Evolutionary conservation across 2,329 filamentous ascomycete genomes (phyloP), one percentile per base, ranked within the genome.

Genomic region (Seiridium unicorne): DNA sequence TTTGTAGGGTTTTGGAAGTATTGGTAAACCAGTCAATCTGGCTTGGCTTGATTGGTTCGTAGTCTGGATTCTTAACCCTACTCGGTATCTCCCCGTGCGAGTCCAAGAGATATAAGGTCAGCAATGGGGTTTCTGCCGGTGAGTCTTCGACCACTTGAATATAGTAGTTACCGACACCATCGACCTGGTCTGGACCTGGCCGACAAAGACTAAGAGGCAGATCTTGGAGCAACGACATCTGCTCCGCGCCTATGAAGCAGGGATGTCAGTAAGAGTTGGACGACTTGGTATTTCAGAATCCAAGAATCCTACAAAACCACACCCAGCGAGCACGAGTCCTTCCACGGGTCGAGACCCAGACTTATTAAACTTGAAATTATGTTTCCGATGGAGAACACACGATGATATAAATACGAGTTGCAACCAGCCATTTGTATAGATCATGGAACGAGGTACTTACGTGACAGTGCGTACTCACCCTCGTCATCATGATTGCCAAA

Each of bases 401-500:
- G 18, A 26, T 26, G 18, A 26, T 26, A 26, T 26, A 26, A 26
- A 26, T 26, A 26, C 18, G 18, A 26, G 18, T 26, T 26, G 18
- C 18, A 26, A 26, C 18, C 18, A 26, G 18, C 18, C 18, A 26
- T 26, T 26, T 26, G 18, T 26, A 26, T 26, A 66, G 58, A 65
- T 67, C 65, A 65, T 65, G 60, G 67, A 68, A 65, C 51, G 63
- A 68, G 53, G 60, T 62, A 73, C 74, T 75, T 57, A 76, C 74
- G 72, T 63, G 71, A 71, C 67, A 76, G 70, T 68, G 73, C 72
- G 59, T 75, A 60, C 34, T 34, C 62, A 53, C 88, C 88, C 77
- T 91, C 88, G 64, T 89, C 85, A 67, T 91, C 88, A 72, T 91
- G 89, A 66, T 91, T 91, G 62, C 89, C 89, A 70, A 90, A 90